phyloP scores from a whole-genome alignment of 2,329 filamentous ascomycete genomes.

The Aspergillus sojae region DNA sequence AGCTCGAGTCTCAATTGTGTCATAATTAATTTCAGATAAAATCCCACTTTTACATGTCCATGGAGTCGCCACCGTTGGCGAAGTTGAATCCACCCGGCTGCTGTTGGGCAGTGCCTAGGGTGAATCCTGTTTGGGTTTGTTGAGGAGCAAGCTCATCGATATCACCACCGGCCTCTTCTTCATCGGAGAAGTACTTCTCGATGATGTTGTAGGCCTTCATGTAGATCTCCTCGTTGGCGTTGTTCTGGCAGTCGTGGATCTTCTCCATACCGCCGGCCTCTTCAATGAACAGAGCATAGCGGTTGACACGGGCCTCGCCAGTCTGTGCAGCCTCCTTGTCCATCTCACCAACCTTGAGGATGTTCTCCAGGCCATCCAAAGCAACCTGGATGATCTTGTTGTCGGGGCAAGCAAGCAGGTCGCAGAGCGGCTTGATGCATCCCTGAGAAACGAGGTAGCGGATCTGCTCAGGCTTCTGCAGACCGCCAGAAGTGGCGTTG shows the following conservation, averaged over 20 bases:
- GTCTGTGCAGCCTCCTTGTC: slow-evolving; percentile 80
- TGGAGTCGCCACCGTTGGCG: slow-evolving; percentile 70
- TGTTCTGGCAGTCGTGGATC: slow-evolving; percentile 99
- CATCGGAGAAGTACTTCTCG: slow-evolving; percentile 99
- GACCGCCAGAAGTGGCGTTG: slow-evolving; percentile 93
- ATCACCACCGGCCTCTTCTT: slow-evolving; percentile 78
- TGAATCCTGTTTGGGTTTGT: slow-evolving; percentile 75
- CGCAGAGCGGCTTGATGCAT: slow-evolving; percentile 96
- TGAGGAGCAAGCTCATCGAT: slow-evolving; percentile 79
- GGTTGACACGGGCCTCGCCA: slow-evolving; percentile 69
- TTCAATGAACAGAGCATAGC: slow-evolving; percentile 96
- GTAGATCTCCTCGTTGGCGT: slow-evolving; percentile 99
- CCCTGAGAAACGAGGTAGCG: slow-evolving; percentile 90
- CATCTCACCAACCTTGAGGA: slow-evolving; percentile 98
- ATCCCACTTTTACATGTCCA: slow-evolving; percentile 66
- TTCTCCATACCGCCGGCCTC: slow-evolving; percentile 99
- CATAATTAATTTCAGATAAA: slow-evolving; percentile 19
- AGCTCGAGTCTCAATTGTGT: slow-evolving; percentile 13
- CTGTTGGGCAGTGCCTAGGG: slow-evolving; percentile 64
- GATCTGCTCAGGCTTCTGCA: slow-evolving; percentile 99
- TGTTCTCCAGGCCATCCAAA: slow-evolving; percentile 96
- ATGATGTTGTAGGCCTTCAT: slow-evolving; percentile 99
- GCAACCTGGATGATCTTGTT: slow-evolving; percentile 99
- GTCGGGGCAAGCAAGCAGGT: slow-evolving; percentile 91
- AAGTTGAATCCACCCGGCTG: slow-evolving; percentile 88